Evolutionary conservation across 148 eudicot species (phyloP), one percentile per base, ranked within the genome.

Genomic region (Rhododendron simsii): DNA sequence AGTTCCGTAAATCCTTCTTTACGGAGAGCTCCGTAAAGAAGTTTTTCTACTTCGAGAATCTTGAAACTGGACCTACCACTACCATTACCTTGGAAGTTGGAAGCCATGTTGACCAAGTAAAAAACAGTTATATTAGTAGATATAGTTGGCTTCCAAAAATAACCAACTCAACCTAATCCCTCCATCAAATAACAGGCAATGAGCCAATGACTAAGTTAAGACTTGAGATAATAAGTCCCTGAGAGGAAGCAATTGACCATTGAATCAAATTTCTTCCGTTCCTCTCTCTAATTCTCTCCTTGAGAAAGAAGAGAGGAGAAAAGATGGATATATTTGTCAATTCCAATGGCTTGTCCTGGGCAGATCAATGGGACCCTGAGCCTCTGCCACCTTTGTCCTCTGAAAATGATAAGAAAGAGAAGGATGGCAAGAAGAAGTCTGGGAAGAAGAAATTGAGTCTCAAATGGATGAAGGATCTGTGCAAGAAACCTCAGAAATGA

Each of bases 341-440:
- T 37, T 51, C 90, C 23, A 84, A 88, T 14, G 98, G 96, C 78
- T 87, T 88, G 51, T 93, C 98, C 39, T 94, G 96, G 96, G 98
- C 96, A 35, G 98, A 95, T 91, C 96, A 94, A 88, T 95, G 96
- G 96, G 98, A 94, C 89, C 92, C 92, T 81, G 93, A 93, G 76
- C 91, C 93, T 16, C 86, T 81, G 74, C 92, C 91, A 1, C 89
- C 89, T 14, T 69, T 84, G 50, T 39, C 88, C 47, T 78, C 86
- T 26, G 88, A 87, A 7, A 50, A 90, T n/a, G 86, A 91, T 39
- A 91, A 86, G 84, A 80, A 90, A 78, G 82, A 55, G n/a, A 90
- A 92, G 81, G 88, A 90, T 82, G 91, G 81, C 79, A 88, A 85
- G 77, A 81, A 16, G 81, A 91, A 92, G 85, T 86, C 88, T 47